Base-by-base conservation (phyloP, 352 stramenopile species). In the Phytophthora litchii region DNA sequence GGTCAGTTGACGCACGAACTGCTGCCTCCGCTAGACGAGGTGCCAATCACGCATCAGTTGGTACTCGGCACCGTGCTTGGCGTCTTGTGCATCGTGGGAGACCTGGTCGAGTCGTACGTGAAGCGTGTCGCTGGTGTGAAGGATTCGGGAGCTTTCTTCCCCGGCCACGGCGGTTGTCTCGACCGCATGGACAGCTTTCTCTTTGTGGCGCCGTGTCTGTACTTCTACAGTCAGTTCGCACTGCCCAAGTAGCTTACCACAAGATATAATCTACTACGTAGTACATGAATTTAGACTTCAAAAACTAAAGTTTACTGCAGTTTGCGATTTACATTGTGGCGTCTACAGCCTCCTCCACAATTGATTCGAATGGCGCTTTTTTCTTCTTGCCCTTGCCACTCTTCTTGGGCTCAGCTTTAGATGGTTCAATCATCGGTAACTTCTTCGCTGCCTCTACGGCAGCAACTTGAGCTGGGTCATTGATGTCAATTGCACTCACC, bases 111-210 rank as follows among this genome's bases (percentile, higher is more conserved):
- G 65, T 91, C 80, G 35, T 83, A 76, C 10, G 37, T 88, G 32
- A 92, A 92, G 67, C 83, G 83, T 29, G 73, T 88, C 16, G 80
- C 80, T 14, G 64, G 76, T 35, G 71, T 89, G 10, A 92, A 89
- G 56, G 82, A 91, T 67, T 91, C 80, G 17, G 82, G 83, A 14
- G 23, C 66, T 25, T 79, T 92, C 48, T 91, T 92, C 43, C 83
- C 83, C 3, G 83, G 83, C 32, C 83, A 92, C 48, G 83, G 83
- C 35, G 83, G 83, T 14, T 88, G 77, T 53, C 83, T 92, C 31
- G 83, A 92, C 45, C 83, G 83, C 59, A 89, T 91, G 79, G 80
- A 91, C 56, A 91, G 80, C 64, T 80, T 92, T 20, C 67, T 92
- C 16, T 81, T 92, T 41, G 72, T 86, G 7, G 80, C 78, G 42